A percentile compares a stretch with the other conserved stretches of the same genome.
Evolutionary conservation across 164 flowering plant species (phyloP).

Genomic region (Berberis vulgaris): DNA sequence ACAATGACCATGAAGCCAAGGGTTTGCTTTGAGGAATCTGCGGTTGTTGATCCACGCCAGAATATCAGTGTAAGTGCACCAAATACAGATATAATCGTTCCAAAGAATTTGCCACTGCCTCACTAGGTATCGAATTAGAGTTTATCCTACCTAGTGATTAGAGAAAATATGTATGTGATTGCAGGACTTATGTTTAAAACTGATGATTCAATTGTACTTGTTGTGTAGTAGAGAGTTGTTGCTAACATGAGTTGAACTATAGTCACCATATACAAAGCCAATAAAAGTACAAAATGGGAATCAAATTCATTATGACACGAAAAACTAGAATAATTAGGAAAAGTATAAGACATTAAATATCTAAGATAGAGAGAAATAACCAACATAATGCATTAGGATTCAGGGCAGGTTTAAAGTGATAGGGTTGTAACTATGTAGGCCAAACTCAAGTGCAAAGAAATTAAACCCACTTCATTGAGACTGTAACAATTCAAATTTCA

Average conservation of each 20-base stretch:
- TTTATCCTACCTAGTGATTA: slow-evolving; percentile 12
- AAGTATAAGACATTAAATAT: too few relatives aligned
- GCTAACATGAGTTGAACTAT: slow-evolving; percentile 11
- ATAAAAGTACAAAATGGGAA: not conserved
- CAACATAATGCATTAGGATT: too few relatives aligned
- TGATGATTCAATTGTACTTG: slow-evolving; percentile 12
- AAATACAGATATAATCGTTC: slow-evolving; percentile 9
- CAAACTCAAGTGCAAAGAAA: too few relatives aligned
- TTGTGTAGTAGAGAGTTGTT: slow-evolving; percentile 9
- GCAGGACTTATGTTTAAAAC: slow-evolving; percentile 15
- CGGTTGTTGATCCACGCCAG: slow-evolving; percentile 9
- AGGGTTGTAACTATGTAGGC: too few relatives aligned
- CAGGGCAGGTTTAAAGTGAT: too few relatives aligned
- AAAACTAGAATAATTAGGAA: too few relatives aligned
- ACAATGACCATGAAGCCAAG: slow-evolving; percentile 19
- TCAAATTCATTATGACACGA: too few relatives aligned
- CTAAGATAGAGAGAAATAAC: too few relatives aligned
- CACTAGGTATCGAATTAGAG: slow-evolving; percentile 11
- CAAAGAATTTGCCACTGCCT: slow-evolving; percentile 11
- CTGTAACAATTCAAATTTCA: too few relatives aligned
- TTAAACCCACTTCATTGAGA: too few relatives aligned
- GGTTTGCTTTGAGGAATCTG: slow-evolving; percentile 4
- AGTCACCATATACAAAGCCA: slow-evolving; percentile 3
- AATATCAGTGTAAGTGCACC: slow-evolving; percentile 10
- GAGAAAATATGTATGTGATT: slow-evolving; percentile 10